phyloP scores from a whole-genome alignment of 2,329 filamentous ascomycete genomes.

The Scleromitrula shiraiana region DNA sequence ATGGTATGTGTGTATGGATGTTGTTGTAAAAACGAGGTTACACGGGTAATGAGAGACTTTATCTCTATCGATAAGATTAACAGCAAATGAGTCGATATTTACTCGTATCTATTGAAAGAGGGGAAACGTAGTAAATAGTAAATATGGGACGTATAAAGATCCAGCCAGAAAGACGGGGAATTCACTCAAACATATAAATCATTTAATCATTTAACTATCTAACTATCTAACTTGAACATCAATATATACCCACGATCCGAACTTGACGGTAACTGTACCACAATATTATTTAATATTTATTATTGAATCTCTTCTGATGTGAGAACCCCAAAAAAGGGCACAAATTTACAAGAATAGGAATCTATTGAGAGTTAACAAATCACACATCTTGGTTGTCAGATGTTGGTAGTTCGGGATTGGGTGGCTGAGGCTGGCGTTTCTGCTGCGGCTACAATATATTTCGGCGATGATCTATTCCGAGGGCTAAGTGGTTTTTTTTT shows the following conservation, averaged over 20 bases:
- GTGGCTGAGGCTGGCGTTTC: not conserved
- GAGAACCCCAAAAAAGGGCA: not conserved
- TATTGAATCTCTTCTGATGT: not conserved
- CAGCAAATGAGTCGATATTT: no score
- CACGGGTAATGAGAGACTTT: not conserved
- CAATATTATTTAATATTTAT: not conserved
- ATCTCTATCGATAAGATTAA: no score
- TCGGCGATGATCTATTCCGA: not conserved
- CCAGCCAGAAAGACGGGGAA: no score
- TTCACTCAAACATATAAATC: not conserved
- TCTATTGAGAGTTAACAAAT: not conserved
- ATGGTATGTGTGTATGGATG: not conserved
- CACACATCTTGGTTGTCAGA: not conserved
- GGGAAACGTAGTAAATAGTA: no score
- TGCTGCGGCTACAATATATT: not conserved
- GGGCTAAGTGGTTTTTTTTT: no score
- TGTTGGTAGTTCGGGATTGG: not conserved
- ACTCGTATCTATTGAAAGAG: no score
- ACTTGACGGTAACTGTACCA: not conserved
- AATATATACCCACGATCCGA: no score
- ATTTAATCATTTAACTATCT: not conserved
- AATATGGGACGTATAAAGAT: no score
- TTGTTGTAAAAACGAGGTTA: no score
- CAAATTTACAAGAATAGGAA: not conserved
- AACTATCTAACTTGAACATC: not conserved